Evolutionary conservation across 2,329 filamentous ascomycete species (phyloP).

Genomic region (Claviceps maximensis): DNA sequence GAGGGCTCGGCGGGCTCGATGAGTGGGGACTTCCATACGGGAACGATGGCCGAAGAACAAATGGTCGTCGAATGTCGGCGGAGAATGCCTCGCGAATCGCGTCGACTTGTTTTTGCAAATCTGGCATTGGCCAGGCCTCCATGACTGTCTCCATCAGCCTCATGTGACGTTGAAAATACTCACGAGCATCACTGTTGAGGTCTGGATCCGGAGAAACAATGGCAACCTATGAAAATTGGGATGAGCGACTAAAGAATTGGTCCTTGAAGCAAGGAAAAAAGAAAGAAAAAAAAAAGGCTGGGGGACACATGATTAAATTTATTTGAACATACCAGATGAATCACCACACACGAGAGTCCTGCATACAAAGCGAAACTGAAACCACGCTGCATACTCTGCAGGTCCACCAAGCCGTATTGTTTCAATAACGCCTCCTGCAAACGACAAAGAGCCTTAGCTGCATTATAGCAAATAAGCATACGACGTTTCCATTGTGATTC

Average conservation of each 20-base stretch:
- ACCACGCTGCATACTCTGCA: slow-evolving; percentile 85
- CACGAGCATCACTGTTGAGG: slow-evolving; percentile 68
- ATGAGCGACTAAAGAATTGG: slow-evolving; percentile 3
- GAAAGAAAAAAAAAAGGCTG: neutral
- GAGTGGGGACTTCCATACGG: slow-evolving; percentile 69
- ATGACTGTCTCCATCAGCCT: slow-evolving; percentile 79
- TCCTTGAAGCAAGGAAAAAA: no score
- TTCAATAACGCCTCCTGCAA: slow-evolving; percentile 73
- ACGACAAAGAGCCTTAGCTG: slow-evolving; percentile 74
- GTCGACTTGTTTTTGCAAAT: slow-evolving; percentile 82
- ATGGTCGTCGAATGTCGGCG: slow-evolving; percentile 69
- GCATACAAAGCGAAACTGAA: slow-evolving; percentile 95
- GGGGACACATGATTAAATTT: neutral
- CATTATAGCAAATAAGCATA: slow-evolving; percentile 73
- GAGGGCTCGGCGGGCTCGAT: slow-evolving; percentile 49
- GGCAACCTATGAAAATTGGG: slow-evolving; percentile 49
- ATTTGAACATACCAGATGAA: slow-evolving; percentile 65
- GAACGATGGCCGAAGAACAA: slow-evolving; percentile 78
- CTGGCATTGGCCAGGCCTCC: slow-evolving; percentile 71
- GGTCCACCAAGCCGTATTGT: slow-evolving; percentile 62
- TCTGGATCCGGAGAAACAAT: slow-evolving; percentile 88
- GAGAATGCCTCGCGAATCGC: slow-evolving; percentile 85
- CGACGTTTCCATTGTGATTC: slow-evolving; percentile 77
- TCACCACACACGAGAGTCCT: slow-evolving; percentile 79
- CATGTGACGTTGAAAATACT: slow-evolving; percentile 91